phyloP scores from a whole-genome alignment of 2,329 filamentous ascomycete genomes.

The Stachybotrys elegans region DNA sequence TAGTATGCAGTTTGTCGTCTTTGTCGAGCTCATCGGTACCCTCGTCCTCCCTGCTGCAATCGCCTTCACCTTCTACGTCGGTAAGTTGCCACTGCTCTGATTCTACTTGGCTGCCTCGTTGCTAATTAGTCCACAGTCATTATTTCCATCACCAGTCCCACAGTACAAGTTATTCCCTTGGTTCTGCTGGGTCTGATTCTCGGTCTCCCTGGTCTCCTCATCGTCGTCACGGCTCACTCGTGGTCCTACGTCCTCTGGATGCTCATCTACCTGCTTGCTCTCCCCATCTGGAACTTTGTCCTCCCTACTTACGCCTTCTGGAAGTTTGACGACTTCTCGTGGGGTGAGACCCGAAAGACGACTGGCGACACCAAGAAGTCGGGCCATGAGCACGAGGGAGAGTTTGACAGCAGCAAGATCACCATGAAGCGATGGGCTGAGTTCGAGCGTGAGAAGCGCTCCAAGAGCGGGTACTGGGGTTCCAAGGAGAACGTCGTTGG shows the following conservation, averaged over 20 bases:
- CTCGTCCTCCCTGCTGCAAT: constrained; percentile 94
- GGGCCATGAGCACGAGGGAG: constrained; percentile 82
- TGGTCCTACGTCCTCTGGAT: constrained; percentile 94
- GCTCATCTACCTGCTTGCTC: constrained; percentile 87
- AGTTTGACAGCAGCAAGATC: constrained; percentile 98
- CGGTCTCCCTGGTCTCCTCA: constrained; percentile 85
- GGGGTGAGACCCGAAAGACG: constrained; percentile 97
- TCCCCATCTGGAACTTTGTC: constrained; percentile 97
- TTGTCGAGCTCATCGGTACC: constrained; percentile 90
- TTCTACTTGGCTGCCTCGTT: neutral
- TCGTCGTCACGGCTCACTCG: constrained; percentile 88
- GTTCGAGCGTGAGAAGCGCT: constrained; percentile 69
- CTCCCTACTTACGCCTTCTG: constrained; percentile 93
- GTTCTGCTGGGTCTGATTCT: constrained; percentile 86
- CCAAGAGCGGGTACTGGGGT: constrained; percentile 46
- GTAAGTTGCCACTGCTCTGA: constrained; percentile 48
- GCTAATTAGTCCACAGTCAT: constrained; percentile 52
- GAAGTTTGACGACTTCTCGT: constrained; percentile 99
- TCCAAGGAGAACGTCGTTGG: constrained; percentile 45
- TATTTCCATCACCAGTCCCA: constrained; percentile 73
- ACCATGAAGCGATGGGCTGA: constrained; percentile 99
- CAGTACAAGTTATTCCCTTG: constrained; percentile 82
- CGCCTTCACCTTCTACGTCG: constrained; percentile 92
- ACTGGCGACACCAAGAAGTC: constrained; percentile 84
- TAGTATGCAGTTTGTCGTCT: constrained; percentile 98